phyloP scores from a whole-genome alignment of 2,329 filamentous ascomycete genomes.

The Onygena corvina region DNA sequence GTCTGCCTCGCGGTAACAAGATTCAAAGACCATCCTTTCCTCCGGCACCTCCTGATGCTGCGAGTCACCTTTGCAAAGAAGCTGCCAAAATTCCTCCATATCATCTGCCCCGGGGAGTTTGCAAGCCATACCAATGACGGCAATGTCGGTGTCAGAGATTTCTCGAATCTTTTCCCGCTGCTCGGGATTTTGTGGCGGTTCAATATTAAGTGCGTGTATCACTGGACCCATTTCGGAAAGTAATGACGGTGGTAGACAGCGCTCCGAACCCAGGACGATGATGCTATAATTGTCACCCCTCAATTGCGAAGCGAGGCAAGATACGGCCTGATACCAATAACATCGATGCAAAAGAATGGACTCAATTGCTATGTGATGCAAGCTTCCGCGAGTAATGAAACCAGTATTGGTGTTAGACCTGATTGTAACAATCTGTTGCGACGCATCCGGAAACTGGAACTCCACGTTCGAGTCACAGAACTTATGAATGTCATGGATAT shows the following conservation, averaged over 20 bases:
- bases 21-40: conserved; percentile 9
- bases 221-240: conserved; percentile 17
- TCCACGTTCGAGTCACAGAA: no score
- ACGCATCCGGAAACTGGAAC: no score
- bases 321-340: no score
- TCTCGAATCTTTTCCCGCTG: background rate
- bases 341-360: no score
- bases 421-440: no score
- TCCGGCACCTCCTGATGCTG: background rate
- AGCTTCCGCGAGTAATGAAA: no score
- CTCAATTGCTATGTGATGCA: no score
- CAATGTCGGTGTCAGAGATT: background rate
- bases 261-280: conserved; percentile 32
- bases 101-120: conserved; percentile 4
- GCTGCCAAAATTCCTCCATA: conserved; percentile 6
- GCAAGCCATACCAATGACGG: conserved; percentile 6
- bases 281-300: conserved; percentile 20
- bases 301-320: conserved; percentile 11
- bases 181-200: background rate
- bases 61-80: background rate
- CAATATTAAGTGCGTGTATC: background rate
- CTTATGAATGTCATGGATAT: no score
- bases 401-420: no score
- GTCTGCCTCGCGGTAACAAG: conserved; percentile 4
- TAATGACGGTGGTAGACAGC: conserved; percentile 26